phyloP scores from a whole-genome alignment of 2,329 filamentous ascomycete species.

The Colletotrichum chlorophyti region DNA sequence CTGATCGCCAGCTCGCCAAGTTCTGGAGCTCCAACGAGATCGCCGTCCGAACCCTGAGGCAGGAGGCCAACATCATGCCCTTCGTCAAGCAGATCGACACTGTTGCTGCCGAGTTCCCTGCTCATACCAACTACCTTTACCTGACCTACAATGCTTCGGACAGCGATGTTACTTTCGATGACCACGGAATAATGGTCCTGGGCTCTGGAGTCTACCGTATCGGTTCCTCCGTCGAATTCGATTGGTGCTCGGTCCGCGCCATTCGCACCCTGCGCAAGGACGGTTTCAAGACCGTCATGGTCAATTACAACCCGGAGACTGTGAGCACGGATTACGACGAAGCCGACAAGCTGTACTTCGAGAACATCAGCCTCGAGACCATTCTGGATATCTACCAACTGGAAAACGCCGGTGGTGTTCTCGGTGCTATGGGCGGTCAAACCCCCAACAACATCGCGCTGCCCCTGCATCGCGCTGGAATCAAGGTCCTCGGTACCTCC shows the following conservation, averaged over 20 bases:
- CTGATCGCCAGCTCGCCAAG: constrained; percentile 89
- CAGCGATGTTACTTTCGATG: constrained; percentile 83
- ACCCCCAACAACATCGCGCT: constrained; percentile 98
- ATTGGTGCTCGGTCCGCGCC: constrained; percentile 97
- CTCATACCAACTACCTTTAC: constrained; percentile 95
- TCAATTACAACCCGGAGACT: constrained; percentile 92
- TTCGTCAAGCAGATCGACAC: constrained; percentile 99
- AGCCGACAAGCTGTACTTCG: constrained; percentile 93
- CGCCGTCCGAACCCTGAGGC: constrained; percentile 80
- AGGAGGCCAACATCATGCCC: constrained; percentile 86
- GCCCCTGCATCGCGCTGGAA: constrained; percentile 84
- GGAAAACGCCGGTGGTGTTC: constrained; percentile 82
- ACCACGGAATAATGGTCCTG: constrained; percentile 94
- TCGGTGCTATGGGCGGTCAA: constrained; percentile 96
- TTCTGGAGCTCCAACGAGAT: constrained; percentile 96
- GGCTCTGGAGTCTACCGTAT: constrained; percentile 97
- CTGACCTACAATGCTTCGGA: constrained; percentile 92
- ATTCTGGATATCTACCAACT: constrained; percentile 93
- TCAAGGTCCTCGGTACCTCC: constrained; percentile 93
- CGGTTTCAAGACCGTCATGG: constrained; percentile 94
- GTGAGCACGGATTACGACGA: constrained; percentile 93
- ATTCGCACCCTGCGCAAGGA: constrained; percentile 87
- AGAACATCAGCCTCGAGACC: constrained; percentile 90
- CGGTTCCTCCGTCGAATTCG: constrained; percentile 96
- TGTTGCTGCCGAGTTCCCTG: constrained; percentile 95